These are phyloP conservation scores for Claviceps sorghi DNA, from an alignment of 2,329 filamentous ascomycete genomes.

Conservation along the genomic window DNA sequence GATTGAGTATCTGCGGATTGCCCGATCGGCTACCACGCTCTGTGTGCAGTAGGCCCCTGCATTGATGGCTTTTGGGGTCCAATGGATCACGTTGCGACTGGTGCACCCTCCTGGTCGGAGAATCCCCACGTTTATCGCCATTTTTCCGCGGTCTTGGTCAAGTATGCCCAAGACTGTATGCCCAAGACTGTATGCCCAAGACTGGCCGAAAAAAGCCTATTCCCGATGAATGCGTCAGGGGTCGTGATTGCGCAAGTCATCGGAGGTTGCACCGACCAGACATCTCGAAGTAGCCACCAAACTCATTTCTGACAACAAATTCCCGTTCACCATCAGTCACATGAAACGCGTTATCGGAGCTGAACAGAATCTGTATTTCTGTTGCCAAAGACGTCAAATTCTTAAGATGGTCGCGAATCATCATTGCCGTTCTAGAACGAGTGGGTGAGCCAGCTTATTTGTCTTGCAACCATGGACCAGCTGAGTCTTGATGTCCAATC, in stretches of 20 bases:
- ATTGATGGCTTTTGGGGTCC: too few relatives aligned
- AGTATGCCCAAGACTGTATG: background rate
- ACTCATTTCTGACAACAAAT: background rate
- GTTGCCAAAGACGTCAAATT: background rate
- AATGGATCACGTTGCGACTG: too few relatives aligned
- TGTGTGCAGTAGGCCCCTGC: too few relatives aligned
- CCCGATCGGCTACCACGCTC: too few relatives aligned
- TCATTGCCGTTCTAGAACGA: background rate
- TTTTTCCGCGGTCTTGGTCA: background rate
- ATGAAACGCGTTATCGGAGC: background rate
- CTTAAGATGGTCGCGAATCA: background rate
- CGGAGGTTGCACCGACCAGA: background rate
- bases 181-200: too few relatives aligned
- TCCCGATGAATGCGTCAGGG: background rate
- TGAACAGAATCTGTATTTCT: background rate
- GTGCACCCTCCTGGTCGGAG: too few relatives aligned
- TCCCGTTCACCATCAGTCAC: background rate
- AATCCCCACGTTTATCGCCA: background rate
- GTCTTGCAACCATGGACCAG: background rate
- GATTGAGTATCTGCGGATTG: too few relatives aligned
- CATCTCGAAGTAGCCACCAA: background rate
- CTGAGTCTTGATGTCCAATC: background rate
- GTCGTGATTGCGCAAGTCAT: background rate
- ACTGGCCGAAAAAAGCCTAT: background rate
- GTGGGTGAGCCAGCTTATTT: background rate